Conservation (phyloP, 352 stramenopile genomes). For the Blastocystis sp. region DNA sequence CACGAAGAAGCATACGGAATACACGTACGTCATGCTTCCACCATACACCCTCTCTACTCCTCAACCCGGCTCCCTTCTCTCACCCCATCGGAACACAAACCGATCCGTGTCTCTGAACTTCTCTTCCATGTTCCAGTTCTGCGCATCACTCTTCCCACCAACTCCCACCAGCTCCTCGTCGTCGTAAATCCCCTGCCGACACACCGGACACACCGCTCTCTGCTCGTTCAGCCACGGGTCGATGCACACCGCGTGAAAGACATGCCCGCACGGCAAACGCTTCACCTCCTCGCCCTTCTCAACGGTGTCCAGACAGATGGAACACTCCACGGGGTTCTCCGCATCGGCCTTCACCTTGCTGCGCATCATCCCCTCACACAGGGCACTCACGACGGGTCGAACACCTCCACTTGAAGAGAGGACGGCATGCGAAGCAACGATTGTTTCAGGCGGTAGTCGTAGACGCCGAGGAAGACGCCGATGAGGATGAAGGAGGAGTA, state of each 20-base stretch:
- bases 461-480: neutral
- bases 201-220: constrained; percentile 45
- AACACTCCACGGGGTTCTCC: constrained; percentile 41
- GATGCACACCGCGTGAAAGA: constrained; percentile 48
- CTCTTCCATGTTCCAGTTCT: constrained; percentile 50
- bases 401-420: neutral
- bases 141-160: neutral
- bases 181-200: constrained; percentile 43
- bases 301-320: constrained; percentile 35
- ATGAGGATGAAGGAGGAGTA: constrained; percentile 5
- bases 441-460: neutral
- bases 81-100: constrained; percentile 31
- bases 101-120: constrained; percentile 8
- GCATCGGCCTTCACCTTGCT: neutral
- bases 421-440: neutral
- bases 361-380: neutral
- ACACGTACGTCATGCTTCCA: constrained; percentile 23
- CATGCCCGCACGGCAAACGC: constrained; percentile 28
- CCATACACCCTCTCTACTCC: constrained; percentile 26
- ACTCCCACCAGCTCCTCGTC: constrained; percentile 18
- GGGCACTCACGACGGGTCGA: neutral
- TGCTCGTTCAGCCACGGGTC: constrained; percentile 24
- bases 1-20: constrained; percentile 46
- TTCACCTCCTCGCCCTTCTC: constrained; percentile 38
- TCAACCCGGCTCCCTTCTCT: neutral